Base-by-base conservation (phyloP, 2,329 filamentous ascomycete genomes). In the Phoma sp. region DNA sequence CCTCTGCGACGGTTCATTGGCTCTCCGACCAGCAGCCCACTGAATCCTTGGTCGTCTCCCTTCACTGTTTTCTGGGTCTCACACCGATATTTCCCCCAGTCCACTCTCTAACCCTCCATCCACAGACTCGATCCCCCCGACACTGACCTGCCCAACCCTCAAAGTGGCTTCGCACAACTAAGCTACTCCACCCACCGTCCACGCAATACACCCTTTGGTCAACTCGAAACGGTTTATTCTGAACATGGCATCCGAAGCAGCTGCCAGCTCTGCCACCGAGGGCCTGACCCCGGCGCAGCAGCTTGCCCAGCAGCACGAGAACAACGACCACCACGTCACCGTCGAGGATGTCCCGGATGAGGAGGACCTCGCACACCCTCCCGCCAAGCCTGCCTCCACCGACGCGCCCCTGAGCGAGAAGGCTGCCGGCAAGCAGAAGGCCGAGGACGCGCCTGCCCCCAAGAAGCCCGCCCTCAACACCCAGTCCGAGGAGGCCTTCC, bases 401-500 rank as follows among this genome's bases (percentile, higher is more conserved):
- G 63, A 67, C 26, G 53, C 60, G 25, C 78, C 81, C 18, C 73
- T 83, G 66, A 85, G 85, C 56, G 78, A 84, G 45, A 91, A 89
- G 76, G 82, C 85, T 56, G 84, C 85, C 37, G 86, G 84, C 47
- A 92, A 91, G 80, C 86, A 89, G 72, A 88, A 87, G 73, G 81
- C 80, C 29, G 80, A 84, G 50, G 75, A 81, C 6, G 58, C 76
- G 26, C 76, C 74, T 45, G 66, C 71, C 37, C 62, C 67, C 25
- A 59, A 61, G 43, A 69, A 62, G 57, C 56, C 63, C 28, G 58
- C 81, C 46, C 79, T 97, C 57, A 91, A 98, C 75, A 93, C 91
- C 17, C 84, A 91, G 69, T 96, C 91, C 15, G 90, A 96, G 71
- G 93, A 98, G 76, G 81, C 91, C 55, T 99, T 99, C 83, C 95